Conservation (phyloP, 169 alveolate species). For the Neospora caninum region DNA sequence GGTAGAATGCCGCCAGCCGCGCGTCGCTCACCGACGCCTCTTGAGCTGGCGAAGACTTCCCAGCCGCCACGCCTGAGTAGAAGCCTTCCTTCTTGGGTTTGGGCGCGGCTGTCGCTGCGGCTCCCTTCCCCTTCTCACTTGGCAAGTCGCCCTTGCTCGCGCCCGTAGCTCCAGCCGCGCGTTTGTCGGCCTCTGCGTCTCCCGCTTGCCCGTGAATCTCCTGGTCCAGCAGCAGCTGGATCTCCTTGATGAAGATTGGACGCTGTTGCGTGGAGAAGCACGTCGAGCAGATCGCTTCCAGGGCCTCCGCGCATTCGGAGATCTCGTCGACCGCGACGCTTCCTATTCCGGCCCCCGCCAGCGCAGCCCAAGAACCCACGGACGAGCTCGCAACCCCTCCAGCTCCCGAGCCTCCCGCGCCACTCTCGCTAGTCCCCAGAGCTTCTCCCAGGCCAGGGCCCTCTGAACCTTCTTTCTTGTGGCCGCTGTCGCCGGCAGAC, state of each 20-base stretch:
- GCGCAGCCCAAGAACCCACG: constrained; percentile 51
- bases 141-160: background rate
- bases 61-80: background rate
- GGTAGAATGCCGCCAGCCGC: constrained; percentile 44
- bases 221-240: constrained; percentile 54
- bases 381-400: constrained; percentile 53
- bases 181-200: background rate
- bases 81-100: background rate
- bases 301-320: constrained; percentile 41
- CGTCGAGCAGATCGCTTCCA: constrained; percentile 30
- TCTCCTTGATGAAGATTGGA: constrained; percentile 54
- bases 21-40: constrained; percentile 31
- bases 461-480: background rate
- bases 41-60: background rate
- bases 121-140: background rate
- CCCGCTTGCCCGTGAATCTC: background rate
- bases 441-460: background rate
- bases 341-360: constrained; percentile 33
- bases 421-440: background rate
- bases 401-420: background rate
- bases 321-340: constrained; percentile 52
- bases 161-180: constrained; percentile 33
- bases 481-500: constrained; percentile 8
- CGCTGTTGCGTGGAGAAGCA: constrained; percentile 58
- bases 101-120: constrained; percentile 12